Evolutionary conservation across 169 alveolate genomes (phyloP), one percentile per base, ranked within the genome.

Genomic region (Plasmodium relictum): DNA sequence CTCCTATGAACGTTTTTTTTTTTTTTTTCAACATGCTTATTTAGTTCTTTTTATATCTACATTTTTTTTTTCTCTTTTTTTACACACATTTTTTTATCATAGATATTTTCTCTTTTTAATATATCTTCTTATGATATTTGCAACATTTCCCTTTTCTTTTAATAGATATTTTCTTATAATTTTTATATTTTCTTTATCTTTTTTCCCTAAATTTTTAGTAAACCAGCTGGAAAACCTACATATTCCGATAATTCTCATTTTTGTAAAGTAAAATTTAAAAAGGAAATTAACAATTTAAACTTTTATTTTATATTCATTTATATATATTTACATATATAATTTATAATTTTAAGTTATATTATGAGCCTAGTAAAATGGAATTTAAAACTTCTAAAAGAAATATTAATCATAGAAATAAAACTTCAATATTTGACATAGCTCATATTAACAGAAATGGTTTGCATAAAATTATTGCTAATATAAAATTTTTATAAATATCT

Each of bases 321-420:
- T 61, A 52, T 7, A 16, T 16, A 72, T 18, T 1, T 7, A 50
- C n/a, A 50, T 50, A 50, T 14, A 7, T 62, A 45, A 18, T 44
- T 59, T 58, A 3, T 8, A 18, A 14, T 78, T 20, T 18, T 31
- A 14, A 80, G 90, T 61, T 80, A 22, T 20, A 22, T 63, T 20
- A 22, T 2, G 83, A 80, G 42, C 50, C 80, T 3, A 37, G 44
- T 10, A 56, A 65, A 68, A 24, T n/a, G 20, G 45, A 10, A 50
- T 80, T 37, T 58, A 80, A 66, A 68, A 54, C 73, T 31, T 50
- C 73, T 18, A 59, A 24, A 41, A 66, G 83, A 68, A 65, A 80
- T 44, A 26, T 80, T 48, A 50, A 59, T 48, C 83, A 80, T 45
- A 54, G 72, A 52, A 80, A 80, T 68, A 80, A 68, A 24, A 66